Conservation (phyloP, 441 rosid species). For the Euphorbia corollata region DNA sequence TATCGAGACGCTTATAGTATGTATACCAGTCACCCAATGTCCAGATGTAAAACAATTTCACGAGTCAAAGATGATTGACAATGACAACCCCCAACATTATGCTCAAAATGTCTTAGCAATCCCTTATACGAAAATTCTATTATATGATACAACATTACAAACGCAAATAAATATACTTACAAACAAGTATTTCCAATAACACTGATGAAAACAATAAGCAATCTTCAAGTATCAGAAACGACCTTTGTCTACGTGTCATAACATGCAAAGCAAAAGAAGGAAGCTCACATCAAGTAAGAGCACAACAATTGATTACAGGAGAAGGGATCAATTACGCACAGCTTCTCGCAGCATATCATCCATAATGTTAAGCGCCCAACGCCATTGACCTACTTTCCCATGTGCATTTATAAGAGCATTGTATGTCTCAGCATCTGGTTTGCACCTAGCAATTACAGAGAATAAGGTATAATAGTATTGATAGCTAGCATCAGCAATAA, state of each 20-base stretch:
- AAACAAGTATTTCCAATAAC: neutral
- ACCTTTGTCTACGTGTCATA: conserved; percentile 5
- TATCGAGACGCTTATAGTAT: neutral
- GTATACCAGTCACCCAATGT: neutral
- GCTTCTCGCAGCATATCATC: conserved; percentile 77
- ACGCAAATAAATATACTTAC: neutral
- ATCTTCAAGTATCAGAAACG: neutral
- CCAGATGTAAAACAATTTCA: conserved; percentile 2
- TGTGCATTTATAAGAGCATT: conserved; percentile 85
- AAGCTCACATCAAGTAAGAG: conserved; percentile 32
- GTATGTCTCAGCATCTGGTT: conserved; percentile 80
- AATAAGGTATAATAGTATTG: conserved; percentile 3
- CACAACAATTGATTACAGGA: conserved; percentile 29
- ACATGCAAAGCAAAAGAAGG: conserved; percentile 19
- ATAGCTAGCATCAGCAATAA: neutral
- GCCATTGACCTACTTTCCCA: conserved; percentile 85
- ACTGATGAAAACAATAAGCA: neutral
- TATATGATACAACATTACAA: neutral
- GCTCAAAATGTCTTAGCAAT: neutral
- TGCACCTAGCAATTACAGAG: conserved; percentile 46
- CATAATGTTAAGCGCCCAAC: conserved; percentile 89
- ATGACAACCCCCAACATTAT: neutral
- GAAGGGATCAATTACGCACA: conserved; percentile 58
- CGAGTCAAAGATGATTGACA: neutral
- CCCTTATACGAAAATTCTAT: neutral